Evolutionary conservation across 352 stramenopile genomes (phyloP).

Genomic region (Pythium pyrilobum): DNA sequence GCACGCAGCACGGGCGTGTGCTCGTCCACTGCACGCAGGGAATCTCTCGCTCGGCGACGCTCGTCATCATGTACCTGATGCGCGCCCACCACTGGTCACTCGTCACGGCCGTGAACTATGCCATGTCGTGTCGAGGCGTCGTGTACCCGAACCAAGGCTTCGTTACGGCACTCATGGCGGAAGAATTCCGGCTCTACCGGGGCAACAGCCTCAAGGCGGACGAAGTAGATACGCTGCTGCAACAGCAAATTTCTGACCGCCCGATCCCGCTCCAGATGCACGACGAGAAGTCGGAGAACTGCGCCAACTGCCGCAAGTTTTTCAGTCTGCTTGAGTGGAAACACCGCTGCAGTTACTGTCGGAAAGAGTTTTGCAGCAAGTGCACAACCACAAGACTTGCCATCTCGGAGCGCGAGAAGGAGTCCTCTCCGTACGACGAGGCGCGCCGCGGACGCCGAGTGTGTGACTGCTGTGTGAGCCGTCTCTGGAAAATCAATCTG

Average conservation of each 20-base stretch:
- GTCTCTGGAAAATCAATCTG: constrained; percentile 78
- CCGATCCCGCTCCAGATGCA: constrained; percentile 63
- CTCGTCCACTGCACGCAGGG: constrained; percentile 83
- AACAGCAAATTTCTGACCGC: constrained; percentile 68
- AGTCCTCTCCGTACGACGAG: constrained; percentile 33
- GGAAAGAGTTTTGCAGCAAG: constrained; percentile 78
- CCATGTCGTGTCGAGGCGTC: constrained; percentile 64
- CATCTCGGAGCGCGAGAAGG: constrained; percentile 53
- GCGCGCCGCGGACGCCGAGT: constrained; percentile 55
- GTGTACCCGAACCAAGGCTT: constrained; percentile 85
- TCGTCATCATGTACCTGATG: constrained; percentile 88
- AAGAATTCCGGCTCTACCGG: constrained; percentile 75
- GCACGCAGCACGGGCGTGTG: constrained; percentile 66
- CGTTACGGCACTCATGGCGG: constrained; percentile 61
- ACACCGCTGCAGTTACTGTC: constrained; percentile 78
- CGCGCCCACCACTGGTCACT: constrained; percentile 77
- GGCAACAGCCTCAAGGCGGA: constrained; percentile 65
- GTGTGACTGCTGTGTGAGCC: constrained; percentile 69
- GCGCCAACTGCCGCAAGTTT: constrained; percentile 63
- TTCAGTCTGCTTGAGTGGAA: constrained; percentile 83
- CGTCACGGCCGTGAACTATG: constrained; percentile 78
- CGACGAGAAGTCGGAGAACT: constrained; percentile 59
- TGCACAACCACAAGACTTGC: constrained; percentile 73
- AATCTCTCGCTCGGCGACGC: constrained; percentile 75
- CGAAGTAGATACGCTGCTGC: constrained; percentile 67